Percentiles rank a stretch among this genome's conserved stretches.
Conservation (phyloP, 345 rosid species). For the Pelargonium nanum region DNA sequence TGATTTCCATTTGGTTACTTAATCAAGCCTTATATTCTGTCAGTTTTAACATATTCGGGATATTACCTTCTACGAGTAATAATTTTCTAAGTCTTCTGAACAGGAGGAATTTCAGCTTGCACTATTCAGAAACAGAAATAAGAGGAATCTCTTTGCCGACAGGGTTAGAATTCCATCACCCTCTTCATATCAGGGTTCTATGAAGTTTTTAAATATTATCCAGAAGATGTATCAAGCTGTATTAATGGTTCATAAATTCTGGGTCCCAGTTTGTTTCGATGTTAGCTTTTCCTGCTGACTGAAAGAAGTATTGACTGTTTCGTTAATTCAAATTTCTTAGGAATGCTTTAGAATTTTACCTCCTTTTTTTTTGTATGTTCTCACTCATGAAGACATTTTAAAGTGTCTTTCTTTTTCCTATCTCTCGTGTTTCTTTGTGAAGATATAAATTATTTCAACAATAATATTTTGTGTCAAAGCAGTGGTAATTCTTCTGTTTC, state of each 20-base stretch:
- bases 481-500: neutral
- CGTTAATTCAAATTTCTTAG: too few species aligned
- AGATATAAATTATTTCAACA: neutral
- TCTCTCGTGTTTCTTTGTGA: neutral
- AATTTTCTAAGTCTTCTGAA: slow-evolving; percentile 4
- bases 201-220: too few species aligned
- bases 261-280: neutral
- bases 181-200: neutral
- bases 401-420: too few species aligned
- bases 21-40: too few species aligned
- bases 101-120: slow-evolving; percentile 95
- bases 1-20: too few species aligned
- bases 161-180: slow-evolving; percentile 35
- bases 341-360: too few species aligned
- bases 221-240: too few species aligned
- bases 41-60: neutral
- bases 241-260: neutral
- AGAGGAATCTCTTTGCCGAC: slow-evolving; percentile 75
- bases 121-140: slow-evolving; percentile 64
- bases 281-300: too few species aligned
- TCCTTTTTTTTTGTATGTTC: too few species aligned
- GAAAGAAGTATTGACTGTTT: too few species aligned
- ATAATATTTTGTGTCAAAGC: neutral
- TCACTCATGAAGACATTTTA: too few species aligned
- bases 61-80: neutral